Conservation (phyloP, 768 basidiomycete species). For the Lactarius tabidus region DNA sequence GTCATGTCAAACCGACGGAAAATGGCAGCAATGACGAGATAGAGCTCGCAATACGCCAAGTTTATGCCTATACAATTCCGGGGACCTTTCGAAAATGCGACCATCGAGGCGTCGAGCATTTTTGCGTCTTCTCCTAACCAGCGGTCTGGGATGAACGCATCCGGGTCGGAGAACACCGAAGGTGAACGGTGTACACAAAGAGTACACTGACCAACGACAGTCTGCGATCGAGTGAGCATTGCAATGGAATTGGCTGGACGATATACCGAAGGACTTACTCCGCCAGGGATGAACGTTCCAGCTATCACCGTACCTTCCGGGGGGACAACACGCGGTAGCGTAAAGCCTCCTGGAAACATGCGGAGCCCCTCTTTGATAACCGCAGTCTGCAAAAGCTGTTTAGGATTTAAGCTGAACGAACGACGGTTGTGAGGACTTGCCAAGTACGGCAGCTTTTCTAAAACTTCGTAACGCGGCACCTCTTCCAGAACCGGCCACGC, state of each 20-base stretch:
- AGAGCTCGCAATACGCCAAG: constrained; percentile 2
- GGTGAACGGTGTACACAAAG: neutral
- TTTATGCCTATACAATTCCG: neutral
- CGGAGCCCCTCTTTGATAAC: constrained; percentile 3
- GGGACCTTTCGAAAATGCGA: neutral
- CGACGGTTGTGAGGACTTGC: neutral
- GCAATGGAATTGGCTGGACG: too few relatives aligned
- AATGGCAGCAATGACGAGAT: neutral
- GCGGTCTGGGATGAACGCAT: neutral
- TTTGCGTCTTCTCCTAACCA: neutral
- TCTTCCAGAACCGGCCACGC: constrained; percentile 4
- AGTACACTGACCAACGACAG: neutral
- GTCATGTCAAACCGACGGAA: neutral
- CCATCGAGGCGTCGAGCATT: neutral
- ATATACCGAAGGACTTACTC: neutral
- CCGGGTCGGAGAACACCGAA: neutral
- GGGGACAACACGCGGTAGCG: constrained; percentile 20
- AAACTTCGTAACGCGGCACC: neutral
- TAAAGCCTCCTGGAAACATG: neutral
- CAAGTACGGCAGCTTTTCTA: constrained; percentile 2
- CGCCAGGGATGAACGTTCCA: constrained; percentile 3
- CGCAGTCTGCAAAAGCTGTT: neutral
- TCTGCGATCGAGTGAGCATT: neutral
- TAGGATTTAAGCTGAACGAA: neutral
- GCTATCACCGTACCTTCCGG: constrained; percentile 18